Conservation (phyloP, 768 basidiomycete species). For the Obba rivulosa region DNA sequence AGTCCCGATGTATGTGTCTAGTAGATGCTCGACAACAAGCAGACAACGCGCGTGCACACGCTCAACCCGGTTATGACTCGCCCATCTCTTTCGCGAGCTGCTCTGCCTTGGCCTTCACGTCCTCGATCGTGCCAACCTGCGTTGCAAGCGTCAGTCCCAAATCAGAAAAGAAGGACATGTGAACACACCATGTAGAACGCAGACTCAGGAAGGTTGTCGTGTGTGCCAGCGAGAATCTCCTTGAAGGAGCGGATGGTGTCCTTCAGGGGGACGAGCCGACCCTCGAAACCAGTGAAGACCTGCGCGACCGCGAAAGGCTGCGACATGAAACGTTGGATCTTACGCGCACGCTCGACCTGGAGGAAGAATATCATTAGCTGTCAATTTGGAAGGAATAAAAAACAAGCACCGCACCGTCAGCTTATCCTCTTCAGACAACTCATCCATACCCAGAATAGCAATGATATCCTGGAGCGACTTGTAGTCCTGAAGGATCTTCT, state of each 20-base stretch:
- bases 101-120: slow-evolving; percentile 96
- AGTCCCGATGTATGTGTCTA: neutral
- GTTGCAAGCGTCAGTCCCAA: slow-evolving; percentile 3
- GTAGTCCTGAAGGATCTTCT: slow-evolving; percentile 97
- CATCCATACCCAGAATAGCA: slow-evolving; percentile 99
- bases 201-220: slow-evolving; percentile 89
- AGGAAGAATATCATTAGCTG: neutral
- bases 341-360: slow-evolving; percentile 94
- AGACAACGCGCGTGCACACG: slow-evolving; percentile 3
- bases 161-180: neutral
- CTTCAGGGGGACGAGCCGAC: slow-evolving; percentile 93
- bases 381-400: neutral
- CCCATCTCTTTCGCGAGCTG: slow-evolving; percentile 94
- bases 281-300: slow-evolving; percentile 99
- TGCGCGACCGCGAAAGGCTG: slow-evolving; percentile 99
- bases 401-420: slow-evolving; percentile 62
- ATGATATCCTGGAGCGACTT: slow-evolving; percentile 99
- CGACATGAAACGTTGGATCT: slow-evolving; percentile 99
- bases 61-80: slow-evolving; percentile 26
- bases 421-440: slow-evolving; percentile 99
- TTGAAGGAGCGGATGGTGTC: slow-evolving; percentile 96
- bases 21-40: neutral
- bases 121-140: slow-evolving; percentile 88
- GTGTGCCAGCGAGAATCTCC: slow-evolving; percentile 88
- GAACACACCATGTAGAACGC: slow-evolving; percentile 90